These are phyloP conservation scores for Microglena sp. DNA, from an alignment of 139 green algal genomes.

Conservation along the genomic window DNA sequence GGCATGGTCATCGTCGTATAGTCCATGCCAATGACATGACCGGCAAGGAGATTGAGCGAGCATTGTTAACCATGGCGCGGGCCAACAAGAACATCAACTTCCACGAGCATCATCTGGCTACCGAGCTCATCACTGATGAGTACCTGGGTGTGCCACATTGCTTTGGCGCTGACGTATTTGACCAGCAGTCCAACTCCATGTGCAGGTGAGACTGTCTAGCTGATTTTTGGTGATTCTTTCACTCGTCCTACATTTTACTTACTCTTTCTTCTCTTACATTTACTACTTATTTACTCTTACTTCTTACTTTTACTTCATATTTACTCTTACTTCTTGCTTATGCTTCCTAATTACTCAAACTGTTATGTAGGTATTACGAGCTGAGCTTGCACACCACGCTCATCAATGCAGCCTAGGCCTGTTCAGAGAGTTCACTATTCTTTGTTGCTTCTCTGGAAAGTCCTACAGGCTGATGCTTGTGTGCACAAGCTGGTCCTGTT, in stretches of 20 bases:
- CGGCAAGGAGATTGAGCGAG: slow-evolving; percentile 86
- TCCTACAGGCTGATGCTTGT: too few relatives aligned
- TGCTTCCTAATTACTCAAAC: neutral
- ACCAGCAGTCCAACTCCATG: slow-evolving; percentile 38
- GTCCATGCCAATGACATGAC: slow-evolving; percentile 74
- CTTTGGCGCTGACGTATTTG: slow-evolving; percentile 76
- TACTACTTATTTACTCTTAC: too few relatives aligned
- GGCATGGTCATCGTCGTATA: slow-evolving; percentile 83
- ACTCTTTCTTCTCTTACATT: neutral
- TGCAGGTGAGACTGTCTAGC: slow-evolving; percentile 33
- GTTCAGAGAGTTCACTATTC: too few relatives aligned
- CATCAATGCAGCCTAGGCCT: too few relatives aligned
- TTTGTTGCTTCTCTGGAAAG: too few relatives aligned
- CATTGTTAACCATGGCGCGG: slow-evolving; percentile 59
- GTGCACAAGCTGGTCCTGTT: too few relatives aligned
- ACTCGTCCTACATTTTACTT: neutral
- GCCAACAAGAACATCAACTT: slow-evolving; percentile 69
- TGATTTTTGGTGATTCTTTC: neutral
- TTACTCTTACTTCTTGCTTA: neutral
- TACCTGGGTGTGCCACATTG: slow-evolving; percentile 47
- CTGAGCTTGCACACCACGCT: too few relatives aligned
- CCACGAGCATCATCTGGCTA: slow-evolving; percentile 30
- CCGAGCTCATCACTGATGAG: slow-evolving; percentile 56
- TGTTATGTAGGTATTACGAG: too few relatives aligned
- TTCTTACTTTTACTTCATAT: neutral